These are phyloP conservation scores for Colletotrichum endophyticum DNA, from an alignment of 2,329 filamentous ascomycete genomes.

Conservation along the genomic window DNA sequence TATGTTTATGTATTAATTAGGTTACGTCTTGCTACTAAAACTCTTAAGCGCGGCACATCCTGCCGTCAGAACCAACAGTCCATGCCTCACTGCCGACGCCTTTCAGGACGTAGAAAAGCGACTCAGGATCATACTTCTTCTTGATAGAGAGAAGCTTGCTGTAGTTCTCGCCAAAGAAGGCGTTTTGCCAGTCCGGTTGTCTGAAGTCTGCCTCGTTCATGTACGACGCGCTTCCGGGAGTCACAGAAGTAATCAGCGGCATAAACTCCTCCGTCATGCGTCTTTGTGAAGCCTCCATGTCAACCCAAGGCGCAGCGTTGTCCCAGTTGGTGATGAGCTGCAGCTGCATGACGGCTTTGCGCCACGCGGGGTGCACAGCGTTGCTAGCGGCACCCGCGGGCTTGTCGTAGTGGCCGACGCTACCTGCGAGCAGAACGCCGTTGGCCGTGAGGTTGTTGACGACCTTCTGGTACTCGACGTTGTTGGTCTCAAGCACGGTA, in stretches of 20 bases:
- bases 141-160: slow-evolving; percentile 48
- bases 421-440: slow-evolving; percentile 34
- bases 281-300: slow-evolving; percentile 30
- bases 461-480: slow-evolving; percentile 30
- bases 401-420: slow-evolving; percentile 33
- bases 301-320: slow-evolving; percentile 21
- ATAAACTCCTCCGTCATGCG: slow-evolving; percentile 35
- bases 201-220: slow-evolving; percentile 57
- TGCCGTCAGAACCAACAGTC: slow-evolving; percentile 40
- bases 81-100: slow-evolving; percentile 58
- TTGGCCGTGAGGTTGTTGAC: slow-evolving; percentile 33
- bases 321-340: slow-evolving; percentile 33
- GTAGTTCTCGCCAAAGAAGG: slow-evolving; percentile 55
- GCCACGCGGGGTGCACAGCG: slow-evolving; percentile 43
- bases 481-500: slow-evolving; percentile 32
- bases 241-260: slow-evolving; percentile 36
- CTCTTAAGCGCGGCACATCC: slow-evolving; percentile 39
- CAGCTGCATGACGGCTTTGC: slow-evolving; percentile 34
- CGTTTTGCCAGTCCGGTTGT: slow-evolving; percentile 44
- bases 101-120: slow-evolving; percentile 50
- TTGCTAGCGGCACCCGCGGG: slow-evolving; percentile 32
- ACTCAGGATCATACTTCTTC: slow-evolving; percentile 50
- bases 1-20: background rate
- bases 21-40: accelerated
- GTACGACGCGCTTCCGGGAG: slow-evolving; percentile 48